Percentiles rank a stretch among this genome's conserved stretches.
phyloP scores from a whole-genome alignment of 2,329 filamentous ascomycete genomes.

The Seiridium unicorne region DNA sequence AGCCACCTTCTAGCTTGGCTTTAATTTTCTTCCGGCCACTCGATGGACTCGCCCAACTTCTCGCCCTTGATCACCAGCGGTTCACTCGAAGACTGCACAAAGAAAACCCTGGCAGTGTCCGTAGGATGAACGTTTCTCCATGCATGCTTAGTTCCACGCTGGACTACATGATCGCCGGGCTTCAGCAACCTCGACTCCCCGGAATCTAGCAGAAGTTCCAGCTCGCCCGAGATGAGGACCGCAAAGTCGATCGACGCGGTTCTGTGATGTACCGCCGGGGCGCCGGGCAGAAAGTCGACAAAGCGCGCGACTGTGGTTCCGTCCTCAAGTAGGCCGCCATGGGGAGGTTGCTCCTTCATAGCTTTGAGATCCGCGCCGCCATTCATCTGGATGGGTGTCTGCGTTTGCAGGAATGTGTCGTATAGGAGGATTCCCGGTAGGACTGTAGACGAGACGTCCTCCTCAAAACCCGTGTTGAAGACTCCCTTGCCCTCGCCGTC shows the following conservation, averaged over 20 bases:
- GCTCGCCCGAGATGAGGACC: constrained; percentile 13
- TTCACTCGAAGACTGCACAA: not conserved
- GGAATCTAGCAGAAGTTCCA: constrained; percentile 12
- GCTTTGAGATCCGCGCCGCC: not conserved
- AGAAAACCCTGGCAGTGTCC: not conserved
- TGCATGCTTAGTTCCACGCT: constrained; percentile 5
- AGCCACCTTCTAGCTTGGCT: not conserved
- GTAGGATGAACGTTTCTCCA: not conserved
- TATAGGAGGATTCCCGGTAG: not conserved
- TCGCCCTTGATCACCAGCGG: not conserved
- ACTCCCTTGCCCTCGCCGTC: not conserved
- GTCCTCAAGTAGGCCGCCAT: not conserved
- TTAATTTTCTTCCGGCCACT: not conserved
- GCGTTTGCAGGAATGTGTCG: not conserved
- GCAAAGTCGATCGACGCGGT: constrained; percentile 13
- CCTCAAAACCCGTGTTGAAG: not conserved
- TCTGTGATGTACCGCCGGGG: constrained; percentile 10
- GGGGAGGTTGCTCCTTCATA: not conserved
- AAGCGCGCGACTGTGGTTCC: constrained; percentile 7
- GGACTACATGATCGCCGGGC: constrained; percentile 7
- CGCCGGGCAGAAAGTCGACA: constrained; percentile 11
- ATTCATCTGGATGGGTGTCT: not conserved
- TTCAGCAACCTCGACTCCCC: constrained; percentile 11
- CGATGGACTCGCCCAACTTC: not conserved
- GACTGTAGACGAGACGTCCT: not conserved